Base-by-base conservation (phyloP, 148 eudicot species). In the Amaranthus cruentus region DNA sequence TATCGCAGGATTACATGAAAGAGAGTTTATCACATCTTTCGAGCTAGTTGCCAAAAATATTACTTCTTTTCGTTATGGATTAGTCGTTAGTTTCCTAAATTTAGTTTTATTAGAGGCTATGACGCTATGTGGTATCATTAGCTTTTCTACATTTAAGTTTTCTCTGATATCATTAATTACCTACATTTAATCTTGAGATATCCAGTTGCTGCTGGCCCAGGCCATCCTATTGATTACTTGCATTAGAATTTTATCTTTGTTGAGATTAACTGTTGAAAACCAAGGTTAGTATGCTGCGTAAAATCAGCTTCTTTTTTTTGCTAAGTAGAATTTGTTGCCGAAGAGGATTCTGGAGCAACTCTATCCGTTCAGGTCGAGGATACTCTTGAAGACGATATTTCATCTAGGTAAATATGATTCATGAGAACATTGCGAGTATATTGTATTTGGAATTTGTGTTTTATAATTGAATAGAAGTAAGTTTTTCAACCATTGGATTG, bases 311-410 rank as follows among this genome's bases (percentile, higher is more conserved):
- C 12, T 68, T 53, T 68, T 12, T 60, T 51, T 28, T 15, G 47
- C 46, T 69, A 70, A 52, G 44, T 79, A 91, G 97, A 88, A 44
- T 80, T 81, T 38, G 85, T 82, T 73, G 90, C 71, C 44, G 96
- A 91, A 72, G 97, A 90, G 70, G 96, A 85, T 74, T 80, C 88
- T 58, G 91, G 82, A 53, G 83, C 87, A 71, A 87, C 96, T 51
- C 79, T 73, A 69, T 87, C 91, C 66, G 48, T 77, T 55, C 87
- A 79, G 69, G 81, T 77, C 21, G 98, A 91, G 65, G 90, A 88
- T 59, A 80, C 84, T 75, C 79, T 70, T 62, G 97, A 90, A 62
- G 97, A 91, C 55, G 98, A 95, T 85, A 76, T 87, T 54, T 91
- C 97, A 79, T 95, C 98, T 65, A 90, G 97, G 98, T 95, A 87